Conservation (phyloP, 2,329 filamentous ascomycete species). For the Microcera coccophila region DNA sequence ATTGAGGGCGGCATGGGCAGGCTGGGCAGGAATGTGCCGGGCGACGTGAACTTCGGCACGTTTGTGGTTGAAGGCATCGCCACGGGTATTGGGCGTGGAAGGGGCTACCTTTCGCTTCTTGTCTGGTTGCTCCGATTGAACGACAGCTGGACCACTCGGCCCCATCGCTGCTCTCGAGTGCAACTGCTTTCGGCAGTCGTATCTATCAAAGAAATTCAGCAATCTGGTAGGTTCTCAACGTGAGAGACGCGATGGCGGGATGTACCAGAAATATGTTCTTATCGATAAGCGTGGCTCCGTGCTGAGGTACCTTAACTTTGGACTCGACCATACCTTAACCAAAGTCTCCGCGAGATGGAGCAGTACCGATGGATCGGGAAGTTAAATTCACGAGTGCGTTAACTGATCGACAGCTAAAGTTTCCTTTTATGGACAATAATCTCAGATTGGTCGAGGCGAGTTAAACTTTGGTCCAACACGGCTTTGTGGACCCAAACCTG, state of each 20-base stretch:
- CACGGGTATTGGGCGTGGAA: constrained; percentile 19
- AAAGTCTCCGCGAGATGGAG: no score
- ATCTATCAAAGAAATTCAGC: neutral
- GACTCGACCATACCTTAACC: no score
- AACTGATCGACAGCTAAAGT: no score
- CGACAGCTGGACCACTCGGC: constrained; percentile 22
- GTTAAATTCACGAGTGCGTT: no score
- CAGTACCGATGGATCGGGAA: no score
- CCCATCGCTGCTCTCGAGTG: constrained; percentile 20
- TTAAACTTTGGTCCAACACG: no score
- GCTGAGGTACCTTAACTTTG: no score
- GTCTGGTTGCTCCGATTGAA: constrained; percentile 22
- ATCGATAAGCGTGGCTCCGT: constrained; percentile 33
- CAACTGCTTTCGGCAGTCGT: neutral
- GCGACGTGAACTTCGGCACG: constrained; percentile 46
- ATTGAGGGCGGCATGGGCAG: constrained; percentile 48
- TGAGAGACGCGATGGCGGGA: neutral
- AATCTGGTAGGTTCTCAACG: constrained; percentile 2
- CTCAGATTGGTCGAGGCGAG: no score
- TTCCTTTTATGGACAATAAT: no score
- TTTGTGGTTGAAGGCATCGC: constrained; percentile 35
- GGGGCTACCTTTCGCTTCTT: constrained; percentile 27
- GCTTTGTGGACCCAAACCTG: no score
- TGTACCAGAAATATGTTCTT: constrained; percentile 24
- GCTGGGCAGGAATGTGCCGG: constrained; percentile 49